These are phyloP conservation scores for Solanum pinnatisectum DNA, from an alignment of 257 asterid genomes.

Conservation along the genomic window DNA sequence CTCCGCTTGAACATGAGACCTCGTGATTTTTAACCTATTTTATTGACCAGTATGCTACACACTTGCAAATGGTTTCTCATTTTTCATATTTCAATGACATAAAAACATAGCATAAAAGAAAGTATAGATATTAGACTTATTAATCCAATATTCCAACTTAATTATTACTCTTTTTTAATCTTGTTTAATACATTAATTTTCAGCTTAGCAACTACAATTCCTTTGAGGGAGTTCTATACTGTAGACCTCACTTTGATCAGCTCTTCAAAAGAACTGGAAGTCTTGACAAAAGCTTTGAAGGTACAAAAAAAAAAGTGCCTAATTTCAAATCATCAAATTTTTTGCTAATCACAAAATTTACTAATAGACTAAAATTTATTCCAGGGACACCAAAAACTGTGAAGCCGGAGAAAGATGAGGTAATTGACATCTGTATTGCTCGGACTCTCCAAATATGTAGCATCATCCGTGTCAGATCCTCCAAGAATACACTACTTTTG, in stretches of 20 bases:
- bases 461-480: not conserved
- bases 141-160: not conserved
- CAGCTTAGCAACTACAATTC: conserved; percentile 91
- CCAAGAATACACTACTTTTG: not conserved
- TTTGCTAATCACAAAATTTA: not conserved
- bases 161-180: not conserved
- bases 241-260: conserved; percentile 99
- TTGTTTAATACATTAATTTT: not conserved
- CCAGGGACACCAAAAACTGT: conserved; percentile 87
- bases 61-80: not conserved
- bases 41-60: not conserved
- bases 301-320: conserved; percentile 14
- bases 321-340: not conserved
- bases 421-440: not conserved
- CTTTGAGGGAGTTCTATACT: conserved; percentile 88
- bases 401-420: conserved; percentile 51
- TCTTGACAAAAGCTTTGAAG: conserved; percentile 87
- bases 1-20: not conserved
- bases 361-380: not conserved
- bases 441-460: not conserved
- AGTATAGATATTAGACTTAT: not conserved
- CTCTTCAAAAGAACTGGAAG: conserved; percentile 92
- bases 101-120: not conserved
- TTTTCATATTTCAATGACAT: not conserved
- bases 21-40: not conserved